Evolutionary conservation across 352 stramenopile species (phyloP).

Genomic region (Elongisporangium undulatum): DNA sequence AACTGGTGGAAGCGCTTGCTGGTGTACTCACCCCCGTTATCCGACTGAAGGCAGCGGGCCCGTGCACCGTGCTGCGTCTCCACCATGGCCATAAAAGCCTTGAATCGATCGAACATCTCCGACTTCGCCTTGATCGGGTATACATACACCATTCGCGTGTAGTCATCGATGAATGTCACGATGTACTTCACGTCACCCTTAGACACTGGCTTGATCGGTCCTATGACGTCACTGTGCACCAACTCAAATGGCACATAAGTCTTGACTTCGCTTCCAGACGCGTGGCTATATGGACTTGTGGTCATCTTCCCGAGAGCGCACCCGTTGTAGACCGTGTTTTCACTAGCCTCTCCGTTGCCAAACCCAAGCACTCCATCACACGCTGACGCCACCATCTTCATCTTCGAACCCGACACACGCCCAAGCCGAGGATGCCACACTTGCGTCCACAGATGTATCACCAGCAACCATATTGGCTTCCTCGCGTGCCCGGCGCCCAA

Average conservation of each 20-base stretch:
- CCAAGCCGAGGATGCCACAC: conserved; percentile 12
- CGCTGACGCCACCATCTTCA: not conserved
- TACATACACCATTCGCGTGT: conserved; percentile 5
- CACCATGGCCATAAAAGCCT: conserved; percentile 4
- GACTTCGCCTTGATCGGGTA: conserved; percentile 11
- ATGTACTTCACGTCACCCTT: conserved; percentile 7
- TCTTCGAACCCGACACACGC: conserved; percentile 3
- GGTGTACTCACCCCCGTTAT: conserved; percentile 21
- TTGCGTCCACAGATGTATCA: not conserved
- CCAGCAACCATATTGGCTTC: too few relatives aligned
- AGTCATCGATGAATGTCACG: conserved; percentile 16
- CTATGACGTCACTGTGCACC: conserved; percentile 18
- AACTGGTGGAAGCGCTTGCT: conserved; percentile 5
- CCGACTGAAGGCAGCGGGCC: conserved; percentile 11
- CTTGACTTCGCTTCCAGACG: conserved; percentile 10
- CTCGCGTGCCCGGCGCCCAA: too few relatives aligned
- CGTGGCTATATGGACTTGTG: conserved; percentile 1
- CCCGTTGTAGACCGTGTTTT: conserved; percentile 11
- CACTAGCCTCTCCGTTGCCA: not conserved
- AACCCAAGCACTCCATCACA: conserved; percentile 2
- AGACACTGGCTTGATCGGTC: conserved; percentile 11
- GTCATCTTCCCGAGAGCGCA: conserved; percentile 18
- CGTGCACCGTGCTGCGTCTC: conserved; percentile 5
- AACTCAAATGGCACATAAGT: conserved; percentile 7
- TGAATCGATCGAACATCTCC: conserved; percentile 7